These are phyloP conservation scores for Groenewaldozyma tartarivorans DNA, from an alignment of 805 yeast species.

Conservation along the genomic window DNA sequence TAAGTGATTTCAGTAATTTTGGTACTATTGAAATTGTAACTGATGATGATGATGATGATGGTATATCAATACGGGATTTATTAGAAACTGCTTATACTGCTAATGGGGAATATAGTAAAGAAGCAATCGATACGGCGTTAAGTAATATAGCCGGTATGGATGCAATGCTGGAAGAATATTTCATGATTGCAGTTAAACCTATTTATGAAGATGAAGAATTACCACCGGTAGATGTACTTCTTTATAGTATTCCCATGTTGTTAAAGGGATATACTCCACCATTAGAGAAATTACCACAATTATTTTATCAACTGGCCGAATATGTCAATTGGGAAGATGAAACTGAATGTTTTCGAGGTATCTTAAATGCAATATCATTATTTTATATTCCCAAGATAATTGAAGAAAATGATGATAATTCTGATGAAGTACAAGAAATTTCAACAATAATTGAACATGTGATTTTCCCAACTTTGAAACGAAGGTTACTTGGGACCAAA, in stretches of 20 bases:
- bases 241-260: conserved; percentile 58
- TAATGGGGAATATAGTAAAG: background rate
- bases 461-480: conserved; percentile 57
- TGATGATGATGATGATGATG: conserved; percentile 12
- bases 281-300: conserved; percentile 52
- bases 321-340: conserved; percentile 62
- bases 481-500: conserved; percentile 55
- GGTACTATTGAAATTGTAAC: conserved; percentile 38
- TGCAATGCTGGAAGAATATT: conserved; percentile 79
- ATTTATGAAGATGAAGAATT: conserved; percentile 21
- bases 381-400: conserved; percentile 59
- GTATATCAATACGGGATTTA: conserved; percentile 30
- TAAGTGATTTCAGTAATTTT: conserved; percentile 72
- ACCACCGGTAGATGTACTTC: conserved; percentile 9
- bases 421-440: conserved; percentile 17
- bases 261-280: conserved; percentile 56
- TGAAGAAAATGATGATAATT: conserved; percentile 18
- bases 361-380: conserved; percentile 59
- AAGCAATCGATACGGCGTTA: conserved; percentile 17
- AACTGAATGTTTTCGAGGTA: conserved; percentile 52
- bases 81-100: conserved; percentile 21
- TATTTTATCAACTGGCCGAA: conserved; percentile 52
- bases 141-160: conserved; percentile 38
- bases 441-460: conserved; percentile 40
- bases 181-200: conserved; percentile 36